Evolutionary conservation across 805 yeast species (phyloP), one percentile per base, ranked within the genome.

Genomic region (Candida coquimbonensis): DNA sequence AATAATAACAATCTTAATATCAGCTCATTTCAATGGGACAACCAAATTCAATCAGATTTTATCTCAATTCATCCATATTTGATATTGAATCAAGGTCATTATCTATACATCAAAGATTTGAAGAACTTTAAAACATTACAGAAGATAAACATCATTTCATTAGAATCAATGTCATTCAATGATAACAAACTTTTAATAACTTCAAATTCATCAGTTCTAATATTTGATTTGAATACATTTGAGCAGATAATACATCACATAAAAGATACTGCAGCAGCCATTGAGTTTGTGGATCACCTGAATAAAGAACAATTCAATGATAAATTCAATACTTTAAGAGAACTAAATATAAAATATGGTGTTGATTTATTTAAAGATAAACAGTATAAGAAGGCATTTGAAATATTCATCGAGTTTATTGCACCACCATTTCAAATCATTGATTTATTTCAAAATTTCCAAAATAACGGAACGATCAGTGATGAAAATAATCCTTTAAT

Each of bases 381-480:
- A 5, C 51, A 65, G 5, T 67, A 63, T 39, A 60, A 60, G 5
- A 48, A 59, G 9, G 70, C 81, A 1, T 63, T 77, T 24, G 50
- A 53, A 7, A 55, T 71, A 16, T 80, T 81, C 44, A 71, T 72
- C 6, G 74, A 74, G 25, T 78, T 68, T 44, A 64, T 80, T 56
- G 85, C 87, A 0, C 75, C 83, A 1, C 88, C 88, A 0, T 69
- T 73, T 34, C 55, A 65, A 5, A 76, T 82, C 0, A 63, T 81
- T 2, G 50, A 60, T 4, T 59, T 75, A 26, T 70, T 74, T 43
- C 84, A 87, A 0, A 35, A 11, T 9, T 29, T 29, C 14, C 31
- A 29, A 29, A 5, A 12, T 9, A 12, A 29, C 5, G 31, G 31
- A 29, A 29, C 31, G 2, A 17, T 35, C 25, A 35, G 9, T 35